Evolutionary conservation across 495 filamentous ascomycete species (phyloP), one percentile per base, ranked within the genome.

Genomic region (Halenospora varia): DNA sequence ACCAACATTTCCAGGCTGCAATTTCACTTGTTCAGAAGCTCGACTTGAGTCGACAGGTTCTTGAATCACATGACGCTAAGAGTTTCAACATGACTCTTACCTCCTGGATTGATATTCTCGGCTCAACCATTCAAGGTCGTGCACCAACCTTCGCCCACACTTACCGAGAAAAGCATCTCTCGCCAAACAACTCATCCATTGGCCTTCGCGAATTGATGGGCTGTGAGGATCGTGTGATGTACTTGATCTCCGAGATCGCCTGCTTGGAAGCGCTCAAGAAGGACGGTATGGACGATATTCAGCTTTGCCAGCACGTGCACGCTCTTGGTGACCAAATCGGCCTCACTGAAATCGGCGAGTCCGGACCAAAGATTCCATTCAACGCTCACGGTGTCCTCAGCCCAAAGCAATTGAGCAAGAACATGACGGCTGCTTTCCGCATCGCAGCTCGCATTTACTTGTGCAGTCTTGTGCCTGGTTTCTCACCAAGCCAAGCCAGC

Each of bases 161-260:
- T 11, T 98, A 98, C 68, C 87, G 94, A 26, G 81, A 90, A 60
- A 96, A 97, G 77, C 89, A 96, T 67, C 79, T 96, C 11, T 85
- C 79, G 55, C 74, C 80, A 0, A 77, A 82, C 10, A 82, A 86
- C 35, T 83, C 87, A 18, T 80, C 74, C 47, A 71, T 83, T 40
- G 94, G 94, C 2, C 77, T 98, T 19, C 84, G 85, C 39, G 94
- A 97, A 68, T 79, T 98, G 10, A 98, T 97, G 94, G 94, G 94
- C 55, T 98, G 94, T 71, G 94, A 98, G 56, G 94, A 98, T 74
- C 84, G 86, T 20, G 84, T 98, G 66, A 97, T 98, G 94, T 98
- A 96, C 68, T 80, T 97, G 59, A 96, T 98, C 66, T 96, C 92
- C 1, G 94, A 98, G 68, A 96, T 97, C 62, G 89, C 93, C 20